Base-by-base conservation (phyloP, 495 filamentous ascomycete genomes). In the Podospora anserina region DNA sequence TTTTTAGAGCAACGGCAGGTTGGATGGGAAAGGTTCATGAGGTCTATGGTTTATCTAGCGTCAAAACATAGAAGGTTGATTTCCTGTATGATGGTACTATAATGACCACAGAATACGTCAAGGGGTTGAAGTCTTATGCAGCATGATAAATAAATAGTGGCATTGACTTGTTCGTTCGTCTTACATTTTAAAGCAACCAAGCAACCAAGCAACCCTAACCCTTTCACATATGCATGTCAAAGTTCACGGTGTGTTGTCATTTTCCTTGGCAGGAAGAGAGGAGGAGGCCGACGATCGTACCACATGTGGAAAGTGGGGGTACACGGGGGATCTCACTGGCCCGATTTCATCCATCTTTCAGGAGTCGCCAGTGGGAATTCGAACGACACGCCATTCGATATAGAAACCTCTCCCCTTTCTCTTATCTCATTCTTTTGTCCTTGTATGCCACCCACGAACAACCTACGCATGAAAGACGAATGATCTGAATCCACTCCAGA, bases 61-160 rank as follows among this genome's bases (percentile, higher is more conserved):
- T 20, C 27, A 69, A 66, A 59, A 66, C 57, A 63, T 59, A 69
- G 28, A n/a, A 20, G 55, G 55, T 26, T 58, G 55, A 58, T 49
- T 49, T 49, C 13, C 39, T 49, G 39, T 49, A 49, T 13, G 5
- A 49, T 49, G 7, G 39, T 16, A 49, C 39, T 49, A 23, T 4
- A 59, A 59, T 59, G 56, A 20, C 7, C 26, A 27, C 18, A 9
- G 13, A 49, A 49, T 49, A 49, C 39, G 39, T 49, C 39, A 49
- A 49, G 15, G 15, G 39, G 9, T 11, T 6, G 34, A 11, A 13
- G 15, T 13, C 5, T 49, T 11, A 5, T 49, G 39, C 39, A 49
- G 2, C 5, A 49, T 2, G 39, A 49, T 49, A 13, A 16, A 49
- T 49, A 13, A 16, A 49, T 11, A 49, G 5, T 13, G 5, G 15